Conservation (phyloP, 192 early-diverging fungal species). For the Backusella tuberculispora region DNA sequence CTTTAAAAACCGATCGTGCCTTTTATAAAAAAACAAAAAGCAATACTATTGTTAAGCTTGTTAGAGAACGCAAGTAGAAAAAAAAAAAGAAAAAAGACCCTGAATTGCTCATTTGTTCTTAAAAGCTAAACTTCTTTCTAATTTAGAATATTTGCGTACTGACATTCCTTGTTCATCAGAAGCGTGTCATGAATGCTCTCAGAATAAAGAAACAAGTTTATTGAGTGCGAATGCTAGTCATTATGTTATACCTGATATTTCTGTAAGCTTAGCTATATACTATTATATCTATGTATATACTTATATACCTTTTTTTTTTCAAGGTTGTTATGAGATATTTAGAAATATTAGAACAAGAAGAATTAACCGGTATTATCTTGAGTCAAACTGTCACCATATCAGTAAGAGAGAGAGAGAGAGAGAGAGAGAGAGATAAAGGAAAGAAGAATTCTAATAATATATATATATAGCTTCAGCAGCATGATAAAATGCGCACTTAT, state of each 20-base stretch:
- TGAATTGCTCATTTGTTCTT: not conserved
- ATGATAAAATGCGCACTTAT: constrained; percentile 65
- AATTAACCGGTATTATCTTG: constrained; percentile 67
- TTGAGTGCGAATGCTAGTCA: constrained; percentile 42
- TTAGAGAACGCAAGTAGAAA: constrained; percentile 51
- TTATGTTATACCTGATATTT: constrained; percentile 59
- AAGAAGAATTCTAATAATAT: not conserved
- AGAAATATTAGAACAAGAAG: constrained; percentile 71
- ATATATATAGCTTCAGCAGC: constrained; percentile 53
- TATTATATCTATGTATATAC: not conserved
- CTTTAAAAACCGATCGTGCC: constrained; percentile 27
- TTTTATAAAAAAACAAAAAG: constrained; percentile 56
- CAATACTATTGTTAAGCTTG: constrained; percentile 55
- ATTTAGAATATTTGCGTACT: constrained; percentile 55
- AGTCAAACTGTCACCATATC: constrained; percentile 65
- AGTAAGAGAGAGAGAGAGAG: constrained; percentile 33
- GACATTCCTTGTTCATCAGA: constrained; percentile 62
- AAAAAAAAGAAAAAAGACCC: not conserved
- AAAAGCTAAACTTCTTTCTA: not conserved
- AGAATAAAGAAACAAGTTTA: constrained; percentile 41
- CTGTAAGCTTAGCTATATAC: constrained; percentile 31
- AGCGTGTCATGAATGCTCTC: constrained; percentile 41
- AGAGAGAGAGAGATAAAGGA: not conserved
- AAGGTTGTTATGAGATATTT: constrained; percentile 62
- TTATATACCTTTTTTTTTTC: not conserved